Evolutionary conservation across 306 rosid species (phyloP), one percentile per base, ranked within the genome.

Genomic region (Vigna reflexopilosa): DNA sequence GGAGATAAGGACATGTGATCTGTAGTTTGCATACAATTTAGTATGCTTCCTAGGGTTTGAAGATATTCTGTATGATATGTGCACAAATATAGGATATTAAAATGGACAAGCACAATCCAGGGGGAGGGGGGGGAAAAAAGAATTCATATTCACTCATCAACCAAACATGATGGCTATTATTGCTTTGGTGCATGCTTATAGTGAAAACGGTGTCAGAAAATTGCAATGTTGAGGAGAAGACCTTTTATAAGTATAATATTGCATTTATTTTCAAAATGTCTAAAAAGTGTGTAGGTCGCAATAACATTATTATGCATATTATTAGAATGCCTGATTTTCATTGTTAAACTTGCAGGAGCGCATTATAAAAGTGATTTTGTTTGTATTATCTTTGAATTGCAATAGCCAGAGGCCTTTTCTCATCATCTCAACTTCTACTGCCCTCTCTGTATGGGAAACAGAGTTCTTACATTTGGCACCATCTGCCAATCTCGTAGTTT

Each of bases 381-480:
- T 77, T 55, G 61, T 85, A 73, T 69, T 75, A 78, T 81, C 83
- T 11, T 63, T 85, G 81, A 66, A 28, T 55, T 49, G 77, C 56
- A 55, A 52, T 75, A 76, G 74, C 72, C 34, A 70, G 77, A 78
- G 54, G 81, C 88, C 88, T 52, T 61, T 85, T 74, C 85, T 85
- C 56, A 82, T 85, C 58, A 73, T 85, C 66, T 67, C 88, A 78
- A 81, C 83, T 67, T 74, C 83, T 13, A 19, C 78, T 54, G 76
- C 83, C 38, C 79, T 85, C 65, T 55, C 83, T 78, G 81, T 45
- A 20, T 85, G 88, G 88, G 88, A 85, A 74, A 67, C 75, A 34
- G 81, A 73, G 82, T 77, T 85, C 71, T 78, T 77, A 34, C 70
- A 62, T 69, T 62, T 81, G 88, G 88, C 83, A 77, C 85, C 88